Evolutionary conservation across 768 basidiomycete genomes (phyloP).

Genomic region (Galerina marginata): DNA sequence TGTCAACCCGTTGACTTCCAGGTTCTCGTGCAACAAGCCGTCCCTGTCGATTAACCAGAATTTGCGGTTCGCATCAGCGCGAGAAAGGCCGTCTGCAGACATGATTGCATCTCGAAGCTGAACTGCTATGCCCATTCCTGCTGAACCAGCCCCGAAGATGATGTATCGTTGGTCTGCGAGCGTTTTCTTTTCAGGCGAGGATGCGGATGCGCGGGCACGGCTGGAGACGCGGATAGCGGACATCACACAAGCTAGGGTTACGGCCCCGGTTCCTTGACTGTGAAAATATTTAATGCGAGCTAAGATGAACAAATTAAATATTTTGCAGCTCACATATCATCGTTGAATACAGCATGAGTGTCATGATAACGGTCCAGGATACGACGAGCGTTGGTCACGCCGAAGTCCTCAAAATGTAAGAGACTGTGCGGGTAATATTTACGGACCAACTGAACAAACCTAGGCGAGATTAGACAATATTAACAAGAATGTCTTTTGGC

Average conservation of each 20-base stretch:
- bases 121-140: conserved; percentile 79
- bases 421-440: conserved; percentile 72
- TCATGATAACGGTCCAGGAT: conserved; percentile 67
- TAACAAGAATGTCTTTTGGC: conserved; percentile 11
- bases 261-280: conserved; percentile 80
- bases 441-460: conserved; percentile 78
- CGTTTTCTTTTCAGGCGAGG: conserved; percentile 14
- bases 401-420: conserved; percentile 88
- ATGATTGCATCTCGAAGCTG: conserved; percentile 82
- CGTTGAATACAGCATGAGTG: conserved; percentile 79
- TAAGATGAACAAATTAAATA: no score
- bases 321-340: conserved; percentile 69
- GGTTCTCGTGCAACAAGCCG: conserved; percentile 31
- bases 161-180: conserved; percentile 79
- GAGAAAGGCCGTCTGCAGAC: conserved; percentile 52
- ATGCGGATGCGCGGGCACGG: conserved; percentile 20
- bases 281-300: not conserved
- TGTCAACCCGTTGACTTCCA: conserved; percentile 30
- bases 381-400: conserved; percentile 74
- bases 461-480: conserved; percentile 23
- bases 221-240: conserved; percentile 71
- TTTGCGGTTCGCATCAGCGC: conserved; percentile 60
- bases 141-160: conserved; percentile 82
- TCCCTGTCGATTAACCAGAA: conserved; percentile 79
- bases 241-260: conserved; percentile 72